Evolutionary conservation across 1,284 basidiomycete species (phyloP).

Genomic region (Pisolithus thermaeus): DNA sequence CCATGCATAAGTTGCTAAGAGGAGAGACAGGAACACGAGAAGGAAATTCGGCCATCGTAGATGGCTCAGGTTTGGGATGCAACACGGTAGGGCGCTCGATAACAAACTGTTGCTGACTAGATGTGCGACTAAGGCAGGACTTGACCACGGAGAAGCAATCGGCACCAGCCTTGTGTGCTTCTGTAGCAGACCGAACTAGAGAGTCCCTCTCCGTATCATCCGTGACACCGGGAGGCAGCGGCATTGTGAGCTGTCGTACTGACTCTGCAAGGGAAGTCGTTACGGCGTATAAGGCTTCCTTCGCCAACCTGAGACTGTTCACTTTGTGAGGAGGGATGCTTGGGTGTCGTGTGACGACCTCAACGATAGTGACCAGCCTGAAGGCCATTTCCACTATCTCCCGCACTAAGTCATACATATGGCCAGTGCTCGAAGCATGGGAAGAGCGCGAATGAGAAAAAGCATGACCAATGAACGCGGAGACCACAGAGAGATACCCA

Average conservation of each 20-base stretch:
- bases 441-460: constrained; percentile 87
- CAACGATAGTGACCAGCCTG: constrained; percentile 87
- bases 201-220: constrained; percentile 80
- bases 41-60: constrained; percentile 44
- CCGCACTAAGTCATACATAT: constrained; percentile 89
- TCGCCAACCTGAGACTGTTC: constrained; percentile 60
- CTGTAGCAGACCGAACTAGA: constrained; percentile 79
- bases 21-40: constrained; percentile 28
- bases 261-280: constrained; percentile 87
- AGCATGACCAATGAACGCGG: constrained; percentile 95
- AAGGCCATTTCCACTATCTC: constrained; percentile 93
- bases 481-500: constrained; percentile 87
- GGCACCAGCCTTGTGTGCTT: constrained; percentile 81
- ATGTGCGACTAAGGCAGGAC: constrained; percentile 61
- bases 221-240: constrained; percentile 45
- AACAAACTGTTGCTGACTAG: constrained; percentile 57
- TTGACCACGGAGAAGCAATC: constrained; percentile 85
- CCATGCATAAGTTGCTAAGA: constrained; percentile 27
- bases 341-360: constrained; percentile 74
- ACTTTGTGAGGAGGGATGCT: constrained; percentile 53
- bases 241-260: constrained; percentile 65
- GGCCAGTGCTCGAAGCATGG: constrained; percentile 88
- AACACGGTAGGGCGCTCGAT: constrained; percentile 52
- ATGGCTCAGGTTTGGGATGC: constrained; percentile 37
- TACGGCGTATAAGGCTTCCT: constrained; percentile 80